Conservation (phyloP, 768 basidiomycete genomes). For the Trametes cinnabarina region DNA sequence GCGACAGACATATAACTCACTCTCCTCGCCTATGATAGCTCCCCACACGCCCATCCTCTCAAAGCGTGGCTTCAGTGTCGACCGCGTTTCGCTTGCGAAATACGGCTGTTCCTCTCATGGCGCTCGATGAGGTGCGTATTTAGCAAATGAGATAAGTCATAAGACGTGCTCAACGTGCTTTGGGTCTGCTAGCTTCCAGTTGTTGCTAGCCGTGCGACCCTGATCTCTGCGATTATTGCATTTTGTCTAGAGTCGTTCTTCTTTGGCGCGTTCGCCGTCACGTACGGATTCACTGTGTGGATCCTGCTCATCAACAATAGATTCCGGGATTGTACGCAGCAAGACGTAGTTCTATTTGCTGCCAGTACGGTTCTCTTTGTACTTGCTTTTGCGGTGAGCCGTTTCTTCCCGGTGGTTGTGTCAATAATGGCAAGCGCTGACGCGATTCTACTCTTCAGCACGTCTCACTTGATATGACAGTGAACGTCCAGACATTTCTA, state of each 20-base stretch:
- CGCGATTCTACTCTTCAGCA: neutral
- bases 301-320: neutral
- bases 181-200: neutral
- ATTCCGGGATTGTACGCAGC: neutral
- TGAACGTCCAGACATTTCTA: neutral
- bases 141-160: no score
- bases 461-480: neutral
- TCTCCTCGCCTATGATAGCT: neutral
- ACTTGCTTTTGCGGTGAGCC: slow-evolving; percentile 2
- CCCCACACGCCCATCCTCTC: neutral
- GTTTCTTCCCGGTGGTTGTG: no score
- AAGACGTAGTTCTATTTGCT: neutral
- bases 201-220: neutral
- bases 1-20: neutral
- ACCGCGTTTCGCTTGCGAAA: neutral
- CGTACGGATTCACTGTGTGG: slow-evolving; percentile 6
- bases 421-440: no score
- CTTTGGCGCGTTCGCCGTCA: neutral
- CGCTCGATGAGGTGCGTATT: no score
- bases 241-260: slow-evolving; percentile 7
- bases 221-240: neutral
- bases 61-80: neutral
- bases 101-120: no score
- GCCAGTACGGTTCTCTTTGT: slow-evolving; percentile 8
- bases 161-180: neutral